A percentile compares a stretch with the other conserved stretches of the same genome.
Conservation (phyloP, 768 basidiomycete genomes). For the Hebeloma cylindrosporum region DNA sequence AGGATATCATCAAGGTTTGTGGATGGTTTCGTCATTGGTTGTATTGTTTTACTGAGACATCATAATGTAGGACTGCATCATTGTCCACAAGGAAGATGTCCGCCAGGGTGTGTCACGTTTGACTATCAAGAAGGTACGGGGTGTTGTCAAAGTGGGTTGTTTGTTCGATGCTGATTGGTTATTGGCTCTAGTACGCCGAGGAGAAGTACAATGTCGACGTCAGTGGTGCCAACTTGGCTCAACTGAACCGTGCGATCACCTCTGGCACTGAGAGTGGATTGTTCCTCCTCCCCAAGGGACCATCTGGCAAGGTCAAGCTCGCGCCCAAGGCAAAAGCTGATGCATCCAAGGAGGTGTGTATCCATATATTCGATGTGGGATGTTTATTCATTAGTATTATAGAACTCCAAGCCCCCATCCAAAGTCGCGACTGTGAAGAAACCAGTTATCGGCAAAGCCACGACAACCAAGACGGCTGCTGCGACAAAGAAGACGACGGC, state of each 20-base stretch:
- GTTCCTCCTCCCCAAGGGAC: slow-evolving; percentile 51
- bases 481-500: slow-evolving; percentile 5
- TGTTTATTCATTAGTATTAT: slow-evolving; percentile 6
- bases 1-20: slow-evolving; percentile 52
- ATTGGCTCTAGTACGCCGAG: slow-evolving; percentile 69
- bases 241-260: slow-evolving; percentile 82
- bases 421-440: slow-evolving; percentile 38
- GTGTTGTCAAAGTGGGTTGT: background rate
- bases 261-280: slow-evolving; percentile 46
- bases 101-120: slow-evolving; percentile 74
- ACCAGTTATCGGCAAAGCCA: slow-evolving; percentile 29
- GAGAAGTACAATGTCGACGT: slow-evolving; percentile 77
- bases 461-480: slow-evolving; percentile 23
- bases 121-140: slow-evolving; percentile 77
- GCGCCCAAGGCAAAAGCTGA: slow-evolving; percentile 57
- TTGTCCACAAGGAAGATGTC: slow-evolving; percentile 59
- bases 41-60: slow-evolving; percentile 3
- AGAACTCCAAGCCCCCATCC: slow-evolving; percentile 50
- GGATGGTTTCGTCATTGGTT: background rate
- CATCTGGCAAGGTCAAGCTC: slow-evolving; percentile 55
- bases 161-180: background rate
- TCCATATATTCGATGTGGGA: background rate
- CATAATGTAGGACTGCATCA: slow-evolving; percentile 68
- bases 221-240: slow-evolving; percentile 58
- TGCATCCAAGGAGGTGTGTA: slow-evolving; percentile 60